These are phyloP conservation scores for Syzygium aromaticum DNA, from an alignment of 345 rosid genomes.

Conservation along the genomic window DNA sequence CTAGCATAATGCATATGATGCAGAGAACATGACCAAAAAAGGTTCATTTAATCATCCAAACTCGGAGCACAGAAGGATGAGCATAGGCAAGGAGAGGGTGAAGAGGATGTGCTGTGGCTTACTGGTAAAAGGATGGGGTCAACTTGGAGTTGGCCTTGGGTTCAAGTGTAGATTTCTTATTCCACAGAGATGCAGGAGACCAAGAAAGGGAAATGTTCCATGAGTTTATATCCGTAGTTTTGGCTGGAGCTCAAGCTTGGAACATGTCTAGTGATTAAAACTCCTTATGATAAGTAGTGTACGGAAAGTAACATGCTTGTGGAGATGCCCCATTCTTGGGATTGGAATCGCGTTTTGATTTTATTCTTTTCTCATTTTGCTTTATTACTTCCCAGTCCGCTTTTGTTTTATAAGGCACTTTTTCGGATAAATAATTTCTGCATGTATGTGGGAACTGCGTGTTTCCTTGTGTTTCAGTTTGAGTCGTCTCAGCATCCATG, in stretches of 20 bases:
- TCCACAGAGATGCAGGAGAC: neutral
- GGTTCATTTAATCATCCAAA: neutral
- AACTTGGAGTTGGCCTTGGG: neutral
- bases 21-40: neutral
- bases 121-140: neutral
- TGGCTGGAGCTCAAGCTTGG: neutral
- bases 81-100: neutral
- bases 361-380: neutral
- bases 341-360: neutral
- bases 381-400: neutral
- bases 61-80: neutral
- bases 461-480: neutral
- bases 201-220: neutral
- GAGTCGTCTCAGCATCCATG: neutral
- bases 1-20: neutral
- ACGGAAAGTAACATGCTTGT: neutral
- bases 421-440: neutral
- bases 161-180: neutral
- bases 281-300: neutral
- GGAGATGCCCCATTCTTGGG: neutral
- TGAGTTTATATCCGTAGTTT: neutral
- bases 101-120: neutral
- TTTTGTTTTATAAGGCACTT: neutral
- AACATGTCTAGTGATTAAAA: neutral
- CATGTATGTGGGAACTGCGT: neutral